Percentiles rank a stretch among this genome's conserved stretches.
These are phyloP conservation scores for Lentithecium fluviatile DNA, from an alignment of 495 filamentous ascomycete species.

Conservation along the genomic window DNA sequence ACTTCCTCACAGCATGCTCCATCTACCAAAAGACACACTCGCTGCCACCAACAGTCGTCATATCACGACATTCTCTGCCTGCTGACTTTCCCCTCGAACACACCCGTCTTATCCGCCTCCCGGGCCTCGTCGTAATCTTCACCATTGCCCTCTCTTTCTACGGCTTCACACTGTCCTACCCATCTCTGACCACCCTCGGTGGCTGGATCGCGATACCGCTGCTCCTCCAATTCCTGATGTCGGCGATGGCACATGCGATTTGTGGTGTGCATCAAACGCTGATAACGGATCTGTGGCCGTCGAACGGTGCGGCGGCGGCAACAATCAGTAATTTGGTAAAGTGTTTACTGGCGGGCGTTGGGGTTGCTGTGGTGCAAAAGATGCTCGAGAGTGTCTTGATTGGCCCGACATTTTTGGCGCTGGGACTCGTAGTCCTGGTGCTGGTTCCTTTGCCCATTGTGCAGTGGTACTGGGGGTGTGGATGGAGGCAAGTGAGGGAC, in stretches of 20 bases:
- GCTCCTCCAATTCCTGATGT: constrained; percentile 8
- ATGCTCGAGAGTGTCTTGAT: not conserved
- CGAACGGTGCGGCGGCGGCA: not conserved
- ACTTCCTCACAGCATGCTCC: not conserved
- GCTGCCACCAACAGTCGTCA: not conserved
- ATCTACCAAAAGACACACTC: not conserved
- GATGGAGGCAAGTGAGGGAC: constrained; percentile 8
- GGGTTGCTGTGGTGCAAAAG: constrained; percentile 1
- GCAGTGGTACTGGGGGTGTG: constrained; percentile 15
- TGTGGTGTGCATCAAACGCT: constrained; percentile 15
- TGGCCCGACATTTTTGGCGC: constrained; percentile 3
- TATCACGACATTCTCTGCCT: not conserved
- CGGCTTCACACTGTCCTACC: constrained; percentile 9
- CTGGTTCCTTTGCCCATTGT: constrained; percentile 1
- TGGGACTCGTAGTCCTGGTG: constrained; percentile 6
- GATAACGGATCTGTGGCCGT: constrained; percentile 3
- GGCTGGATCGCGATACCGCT: constrained; percentile 12
- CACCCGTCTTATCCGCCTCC: not conserved
- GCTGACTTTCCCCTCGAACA: constrained; percentile 14
- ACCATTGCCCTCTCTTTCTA: constrained; percentile 5
- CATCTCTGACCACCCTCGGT: not conserved
- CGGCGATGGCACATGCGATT: not conserved
- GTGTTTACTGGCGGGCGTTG: constrained; percentile 1
- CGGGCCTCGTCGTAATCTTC: not conserved
- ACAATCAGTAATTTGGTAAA: not conserved